Evolutionary conservation across 352 stramenopile species (phyloP).

Genomic region (Achlya hypogyna): DNA sequence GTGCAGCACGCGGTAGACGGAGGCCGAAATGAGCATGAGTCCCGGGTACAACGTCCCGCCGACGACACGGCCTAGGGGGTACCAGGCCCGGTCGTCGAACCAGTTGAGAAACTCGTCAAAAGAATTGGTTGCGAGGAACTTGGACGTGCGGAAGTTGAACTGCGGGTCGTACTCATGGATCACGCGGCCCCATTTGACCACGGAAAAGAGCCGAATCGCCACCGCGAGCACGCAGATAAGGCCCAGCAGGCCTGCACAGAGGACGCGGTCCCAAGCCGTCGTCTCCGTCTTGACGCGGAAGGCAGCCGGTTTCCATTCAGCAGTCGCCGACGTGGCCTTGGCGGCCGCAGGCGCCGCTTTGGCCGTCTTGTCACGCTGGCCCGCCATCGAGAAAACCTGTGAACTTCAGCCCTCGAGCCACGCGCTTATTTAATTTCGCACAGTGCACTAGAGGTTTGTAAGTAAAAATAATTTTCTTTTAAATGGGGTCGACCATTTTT

Average conservation of each 20-base stretch:
- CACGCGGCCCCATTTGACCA: slow-evolving; percentile 85
- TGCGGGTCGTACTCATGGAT: slow-evolving; percentile 93
- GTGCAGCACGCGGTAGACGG: slow-evolving; percentile 69
- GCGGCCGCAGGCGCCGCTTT: not conserved
- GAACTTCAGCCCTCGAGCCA: not conserved
- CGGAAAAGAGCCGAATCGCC: slow-evolving; percentile 86
- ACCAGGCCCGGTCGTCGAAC: slow-evolving; percentile 97
- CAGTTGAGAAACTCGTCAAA: slow-evolving; percentile 92
- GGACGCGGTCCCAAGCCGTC: not conserved
- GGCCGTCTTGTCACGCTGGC: not conserved
- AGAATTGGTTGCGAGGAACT: slow-evolving; percentile 89
- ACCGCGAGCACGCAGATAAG: slow-evolving; percentile 85
- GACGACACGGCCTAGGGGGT: slow-evolving; percentile 86
- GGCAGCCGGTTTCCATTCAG: not conserved
- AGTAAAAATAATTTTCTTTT: not conserved
- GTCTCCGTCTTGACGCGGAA: not conserved
- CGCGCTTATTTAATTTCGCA: not conserved
- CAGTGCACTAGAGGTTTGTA: not conserved
- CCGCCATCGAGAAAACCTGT: not conserved
- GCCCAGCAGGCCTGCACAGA: slow-evolving; percentile 33
- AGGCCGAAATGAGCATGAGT: slow-evolving; percentile 79
- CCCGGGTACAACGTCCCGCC: slow-evolving; percentile 91
- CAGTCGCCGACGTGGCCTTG: not conserved
- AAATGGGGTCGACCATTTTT: too few species aligned
- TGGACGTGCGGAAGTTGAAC: slow-evolving; percentile 99